A percentile compares a stretch with the other conserved stretches of the same genome.
Evolutionary conservation across 805 yeast genomes (phyloP).

Genomic region (Hanseniaspora guilliermondii): DNA sequence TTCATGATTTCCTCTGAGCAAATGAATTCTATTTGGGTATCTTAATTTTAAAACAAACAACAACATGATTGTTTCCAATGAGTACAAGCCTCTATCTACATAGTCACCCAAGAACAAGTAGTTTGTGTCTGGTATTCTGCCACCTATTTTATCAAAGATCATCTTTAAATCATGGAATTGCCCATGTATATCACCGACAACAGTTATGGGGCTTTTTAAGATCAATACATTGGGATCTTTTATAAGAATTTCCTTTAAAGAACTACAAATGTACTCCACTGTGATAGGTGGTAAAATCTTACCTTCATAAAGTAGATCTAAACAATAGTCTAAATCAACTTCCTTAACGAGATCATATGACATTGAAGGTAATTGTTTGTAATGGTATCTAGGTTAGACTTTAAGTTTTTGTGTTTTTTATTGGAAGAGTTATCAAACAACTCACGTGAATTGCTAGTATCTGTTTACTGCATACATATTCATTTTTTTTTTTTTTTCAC

Average conservation of each 20-base stretch:
- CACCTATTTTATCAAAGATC: constrained; percentile 77
- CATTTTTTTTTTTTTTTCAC: too few relatives aligned
- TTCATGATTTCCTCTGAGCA: constrained; percentile 92
- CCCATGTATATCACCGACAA: constrained; percentile 96
- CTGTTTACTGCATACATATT: too few relatives aligned
- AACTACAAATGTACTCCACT: constrained; percentile 60
- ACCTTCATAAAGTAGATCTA: constrained; percentile 51
- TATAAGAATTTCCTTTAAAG: constrained; percentile 67
- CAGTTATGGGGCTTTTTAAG: constrained; percentile 74
- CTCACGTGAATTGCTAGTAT: not conserved
- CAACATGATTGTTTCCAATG: constrained; percentile 82
- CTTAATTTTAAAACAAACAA: constrained; percentile 72
- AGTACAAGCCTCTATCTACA: constrained; percentile 88
- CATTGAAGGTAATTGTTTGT: constrained; percentile 7
- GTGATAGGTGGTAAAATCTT: constrained; percentile 61
- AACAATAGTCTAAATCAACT: constrained; percentile 55
- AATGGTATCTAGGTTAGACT: not conserved
- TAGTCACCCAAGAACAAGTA: constrained; percentile 90
- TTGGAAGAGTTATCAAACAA: too few relatives aligned
- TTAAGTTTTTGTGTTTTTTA: not conserved
- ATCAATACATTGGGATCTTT: constrained; percentile 79
- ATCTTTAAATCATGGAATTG: constrained; percentile 90
- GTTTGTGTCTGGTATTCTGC: constrained; percentile 84
- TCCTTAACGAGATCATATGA: not conserved
- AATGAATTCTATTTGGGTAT: constrained; percentile 70